A percentile compares a stretch with the other conserved stretches of the same genome.
phyloP scores from a whole-genome alignment of 2,329 filamentous ascomycete genomes.

The Colletotrichum paranaense region DNA sequence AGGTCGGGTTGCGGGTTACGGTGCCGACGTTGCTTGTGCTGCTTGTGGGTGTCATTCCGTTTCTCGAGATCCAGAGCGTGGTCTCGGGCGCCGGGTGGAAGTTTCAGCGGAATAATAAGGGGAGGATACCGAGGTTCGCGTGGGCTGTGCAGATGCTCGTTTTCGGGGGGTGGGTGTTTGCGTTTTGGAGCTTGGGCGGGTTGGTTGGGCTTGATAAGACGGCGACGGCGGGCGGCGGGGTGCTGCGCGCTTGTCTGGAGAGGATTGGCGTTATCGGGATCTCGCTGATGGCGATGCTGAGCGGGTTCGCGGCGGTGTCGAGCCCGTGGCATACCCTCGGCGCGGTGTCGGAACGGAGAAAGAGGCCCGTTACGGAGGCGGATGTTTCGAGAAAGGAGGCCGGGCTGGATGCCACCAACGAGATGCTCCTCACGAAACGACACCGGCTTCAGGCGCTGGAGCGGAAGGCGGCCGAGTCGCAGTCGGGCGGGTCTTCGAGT shows the following conservation, averaged over 20 bases:
- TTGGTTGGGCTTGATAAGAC: constrained; percentile 59
- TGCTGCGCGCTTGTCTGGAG: constrained; percentile 69
- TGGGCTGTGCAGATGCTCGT: constrained; percentile 73
- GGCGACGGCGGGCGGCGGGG: constrained; percentile 36
- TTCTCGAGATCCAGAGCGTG: constrained; percentile 80
- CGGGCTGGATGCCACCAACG: constrained; percentile 80
- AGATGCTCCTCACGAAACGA: constrained; percentile 82
- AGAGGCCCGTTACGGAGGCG: constrained; percentile 74
- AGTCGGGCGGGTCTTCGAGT: constrained; percentile 50
- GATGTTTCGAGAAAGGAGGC: constrained; percentile 83
- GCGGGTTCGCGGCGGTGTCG: constrained; percentile 89
- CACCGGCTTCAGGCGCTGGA: constrained; percentile 78
- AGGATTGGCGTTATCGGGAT: constrained; percentile 88
- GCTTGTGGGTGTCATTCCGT: constrained; percentile 80
- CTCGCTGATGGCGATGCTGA: constrained; percentile 86
- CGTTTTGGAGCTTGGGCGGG: constrained; percentile 81
- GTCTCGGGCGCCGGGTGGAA: constrained; percentile 69
- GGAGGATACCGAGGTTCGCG: constrained; percentile 67
- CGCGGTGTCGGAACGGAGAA: constrained; percentile 61
- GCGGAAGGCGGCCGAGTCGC: constrained; percentile 62
- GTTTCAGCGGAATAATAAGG: constrained; percentile 68
- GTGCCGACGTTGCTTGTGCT: constrained; percentile 78
- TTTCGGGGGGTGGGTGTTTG: constrained; percentile 75
- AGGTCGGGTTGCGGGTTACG: constrained; percentile 74
- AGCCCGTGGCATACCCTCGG: constrained; percentile 87